Evolutionary conservation across 1,284 basidiomycete species (phyloP), one percentile per base, ranked within the genome.

Genomic region (Phaffia rhodozyma): DNA sequence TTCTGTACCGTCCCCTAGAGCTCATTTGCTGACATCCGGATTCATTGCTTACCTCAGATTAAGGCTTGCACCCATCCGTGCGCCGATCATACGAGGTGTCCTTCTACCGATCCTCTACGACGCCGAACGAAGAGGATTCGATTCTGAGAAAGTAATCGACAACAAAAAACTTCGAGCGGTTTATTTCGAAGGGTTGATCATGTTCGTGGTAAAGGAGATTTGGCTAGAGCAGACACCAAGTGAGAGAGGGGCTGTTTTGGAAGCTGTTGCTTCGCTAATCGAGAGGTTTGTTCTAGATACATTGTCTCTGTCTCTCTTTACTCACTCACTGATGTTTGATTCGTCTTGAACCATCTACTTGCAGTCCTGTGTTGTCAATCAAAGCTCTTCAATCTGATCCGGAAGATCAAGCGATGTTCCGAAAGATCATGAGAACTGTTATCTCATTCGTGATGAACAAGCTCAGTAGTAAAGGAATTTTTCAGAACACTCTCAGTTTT

Each of bases 401-500:
- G 0, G 67, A 47, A 0, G 72, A 69, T 2, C 68, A 71, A 49
- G 67, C 65, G 3, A 71, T 72, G 5, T 79, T 78, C 70, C 72
- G 73, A 25, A 66, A 71, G 32, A 68, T 77, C 56, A 74, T 79
- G 70, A 71, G 78, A 29, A 69, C 69, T 55, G 71, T 78, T 30
- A 73, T 79, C 70, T 72, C 68, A 20, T 79, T 78, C 67, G 79
- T 79, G 2, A 76, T 79, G 70, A 75, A 76, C 50, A 80, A 80
- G 70, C 73, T 80, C 0, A 78, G 78, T 9, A 77, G 77, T 25
- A 79, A 79, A 68, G 78, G 78, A 60, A 78, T 80, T 16, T 80
- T 79, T 71, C 78, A 79, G 66, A 80, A 80, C 67, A 80, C 78
- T 5, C 72, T 80, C 30, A 71, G 78, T 38, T 80, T 80, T 70